These are phyloP conservation scores for Peribolospora baueri DNA, from an alignment of 768 basidiomycete genomes.

Conservation along the genomic window DNA sequence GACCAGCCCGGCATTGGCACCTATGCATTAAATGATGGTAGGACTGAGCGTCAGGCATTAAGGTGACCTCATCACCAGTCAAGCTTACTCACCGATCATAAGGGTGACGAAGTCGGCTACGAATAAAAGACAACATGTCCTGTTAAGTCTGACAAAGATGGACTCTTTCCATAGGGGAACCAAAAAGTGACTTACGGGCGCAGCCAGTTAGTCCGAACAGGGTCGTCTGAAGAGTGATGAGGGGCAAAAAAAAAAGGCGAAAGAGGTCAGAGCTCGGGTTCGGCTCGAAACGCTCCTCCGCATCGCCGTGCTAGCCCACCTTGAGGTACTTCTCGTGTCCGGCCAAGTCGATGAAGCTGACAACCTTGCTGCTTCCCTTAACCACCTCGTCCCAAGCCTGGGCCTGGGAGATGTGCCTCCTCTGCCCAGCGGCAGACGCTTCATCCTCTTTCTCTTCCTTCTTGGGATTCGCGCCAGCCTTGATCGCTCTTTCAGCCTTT, in stretches of 20 bases:
- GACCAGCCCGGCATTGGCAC: constrained; percentile 33
- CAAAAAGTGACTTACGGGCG: constrained; percentile 27
- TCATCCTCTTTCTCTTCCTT: no score
- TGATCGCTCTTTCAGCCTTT: no score
- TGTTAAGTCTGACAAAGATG: no score
- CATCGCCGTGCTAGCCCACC: background rate
- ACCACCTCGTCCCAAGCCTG: constrained; percentile 92
- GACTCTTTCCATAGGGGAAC: no score
- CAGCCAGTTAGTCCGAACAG: constrained; percentile 85
- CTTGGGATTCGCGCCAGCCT: no score
- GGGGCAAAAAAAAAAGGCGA: background rate
- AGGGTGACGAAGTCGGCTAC: constrained; percentile 40
- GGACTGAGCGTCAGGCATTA: background rate
- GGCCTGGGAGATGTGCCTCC: no score
- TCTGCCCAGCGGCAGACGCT: no score
- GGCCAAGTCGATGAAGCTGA: constrained; percentile 86
- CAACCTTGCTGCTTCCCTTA: constrained; percentile 62
- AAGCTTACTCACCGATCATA: constrained; percentile 84
- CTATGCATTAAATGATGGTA: background rate
- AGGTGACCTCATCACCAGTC: constrained; percentile 23
- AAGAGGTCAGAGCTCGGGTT: background rate
- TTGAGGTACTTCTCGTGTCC: constrained; percentile 83
- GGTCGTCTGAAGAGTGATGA: constrained; percentile 35
- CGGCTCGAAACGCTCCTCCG: no score
- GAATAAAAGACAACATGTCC: no score